Conservation (phyloP, 2,329 filamentous ascomycete species). For the Emmonsiellopsis sp. region DNA sequence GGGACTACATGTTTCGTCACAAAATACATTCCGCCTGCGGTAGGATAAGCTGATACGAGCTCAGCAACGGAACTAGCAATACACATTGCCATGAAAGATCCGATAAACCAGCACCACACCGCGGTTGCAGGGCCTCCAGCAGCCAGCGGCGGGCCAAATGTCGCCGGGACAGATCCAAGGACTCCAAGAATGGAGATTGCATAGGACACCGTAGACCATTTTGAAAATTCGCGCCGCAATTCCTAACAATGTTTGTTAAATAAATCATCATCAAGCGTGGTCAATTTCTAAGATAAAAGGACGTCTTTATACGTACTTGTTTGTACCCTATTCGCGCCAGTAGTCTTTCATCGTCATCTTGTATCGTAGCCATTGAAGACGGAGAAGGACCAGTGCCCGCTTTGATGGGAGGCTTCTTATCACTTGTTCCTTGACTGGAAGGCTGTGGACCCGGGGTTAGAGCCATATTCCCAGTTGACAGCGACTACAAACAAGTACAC, state of each 20-base stretch:
- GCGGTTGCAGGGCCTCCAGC: slow-evolving; percentile 55
- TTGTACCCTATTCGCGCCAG: slow-evolving; percentile 55
- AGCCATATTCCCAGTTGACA: slow-evolving; percentile 5
- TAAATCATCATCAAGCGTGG: not conserved
- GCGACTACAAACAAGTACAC: not conserved
- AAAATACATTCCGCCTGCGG: slow-evolving; percentile 60
- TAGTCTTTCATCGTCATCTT: slow-evolving; percentile 51
- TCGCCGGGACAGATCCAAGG: slow-evolving; percentile 56
- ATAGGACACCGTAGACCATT: slow-evolving; percentile 59
- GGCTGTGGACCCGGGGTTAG: slow-evolving; percentile 9
- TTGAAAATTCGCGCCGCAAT: slow-evolving; percentile 53
- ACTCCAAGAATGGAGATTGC: slow-evolving; percentile 58
- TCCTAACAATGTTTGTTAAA: slow-evolving; percentile 37
- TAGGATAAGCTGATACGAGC: slow-evolving; percentile 58
- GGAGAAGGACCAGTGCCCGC: not conserved
- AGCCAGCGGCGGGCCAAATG: slow-evolving; percentile 49
- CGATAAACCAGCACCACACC: slow-evolving; percentile 58
- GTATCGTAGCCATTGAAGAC: slow-evolving; percentile 33
- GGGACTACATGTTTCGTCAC: slow-evolving; percentile 58
- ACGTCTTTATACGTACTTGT: slow-evolving; percentile 38
- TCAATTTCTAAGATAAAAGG: not conserved
- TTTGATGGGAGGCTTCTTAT: slow-evolving; percentile 3
- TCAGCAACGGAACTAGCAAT: slow-evolving; percentile 59
- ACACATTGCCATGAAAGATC: slow-evolving; percentile 55
- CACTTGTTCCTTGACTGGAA: not conserved